These are phyloP conservation scores for Stephania yunnanensis DNA, from an alignment of 164 flowering plant species.

Conservation along the genomic window DNA sequence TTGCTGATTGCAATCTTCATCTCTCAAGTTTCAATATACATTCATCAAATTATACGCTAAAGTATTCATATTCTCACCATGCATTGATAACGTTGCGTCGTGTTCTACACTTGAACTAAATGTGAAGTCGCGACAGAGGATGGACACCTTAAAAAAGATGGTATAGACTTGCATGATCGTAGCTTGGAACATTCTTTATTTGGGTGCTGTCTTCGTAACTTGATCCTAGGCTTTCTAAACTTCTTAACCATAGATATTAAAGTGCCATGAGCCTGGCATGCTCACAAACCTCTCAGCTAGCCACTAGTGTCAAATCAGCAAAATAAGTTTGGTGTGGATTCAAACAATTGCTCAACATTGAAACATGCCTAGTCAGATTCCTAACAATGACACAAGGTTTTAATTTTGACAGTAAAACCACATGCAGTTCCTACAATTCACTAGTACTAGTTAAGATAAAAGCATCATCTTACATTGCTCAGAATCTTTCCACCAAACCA, in stretches of 20 bases:
- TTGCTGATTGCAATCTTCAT: not conserved
- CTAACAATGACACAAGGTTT: not conserved
- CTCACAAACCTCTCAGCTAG: not conserved
- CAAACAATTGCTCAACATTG: not conserved
- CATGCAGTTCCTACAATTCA: not conserved
- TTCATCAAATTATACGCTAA: not conserved
- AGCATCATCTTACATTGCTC: constrained; percentile 60
- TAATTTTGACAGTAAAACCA: not conserved
- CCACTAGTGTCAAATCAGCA: not conserved
- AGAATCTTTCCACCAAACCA: constrained; percentile 90
- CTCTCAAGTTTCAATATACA: not conserved
- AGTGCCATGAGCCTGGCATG: no score
- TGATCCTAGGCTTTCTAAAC: not conserved
- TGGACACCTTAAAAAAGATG: no score
- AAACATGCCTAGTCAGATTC: not conserved
- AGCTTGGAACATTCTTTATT: not conserved
- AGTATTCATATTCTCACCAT: constrained; percentile 35
- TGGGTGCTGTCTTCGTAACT: not conserved
- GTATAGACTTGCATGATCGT: not conserved
- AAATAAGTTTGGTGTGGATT: not conserved
- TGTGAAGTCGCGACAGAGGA: not conserved
- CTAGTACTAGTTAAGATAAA: not conserved
- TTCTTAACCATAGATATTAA: no score
- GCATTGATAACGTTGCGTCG: constrained; percentile 31
- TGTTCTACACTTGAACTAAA: constrained; percentile 45